Evolutionary conservation across 208 protist genomes (phyloP).

Genomic region (Leptomonas pyrrhocoris): DNA sequence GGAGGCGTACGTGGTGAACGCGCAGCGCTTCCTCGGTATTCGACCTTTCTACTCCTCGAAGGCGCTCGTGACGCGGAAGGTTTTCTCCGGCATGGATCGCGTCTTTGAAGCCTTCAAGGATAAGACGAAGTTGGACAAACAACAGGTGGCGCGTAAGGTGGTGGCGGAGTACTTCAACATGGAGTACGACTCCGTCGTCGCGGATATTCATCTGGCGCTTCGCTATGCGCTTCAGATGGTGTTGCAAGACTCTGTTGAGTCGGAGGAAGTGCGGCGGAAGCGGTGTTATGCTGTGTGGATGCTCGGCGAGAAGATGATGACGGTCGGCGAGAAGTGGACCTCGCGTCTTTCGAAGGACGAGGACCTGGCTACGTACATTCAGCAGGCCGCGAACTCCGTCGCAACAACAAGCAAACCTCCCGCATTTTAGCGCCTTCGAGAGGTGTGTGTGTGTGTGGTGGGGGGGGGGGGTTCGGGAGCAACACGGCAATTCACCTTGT

Average conservation of each 20-base stretch:
- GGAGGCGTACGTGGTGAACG: conserved; percentile 72
- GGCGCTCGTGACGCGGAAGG: conserved; percentile 61
- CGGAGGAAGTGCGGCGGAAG: conserved; percentile 55
- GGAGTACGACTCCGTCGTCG: conserved; percentile 84
- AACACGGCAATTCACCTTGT: no score
- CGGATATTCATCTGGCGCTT: conserved; percentile 63
- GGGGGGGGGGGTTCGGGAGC: no score
- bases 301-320: conserved; percentile 77
- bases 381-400: conserved; percentile 76
- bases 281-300: conserved; percentile 88
- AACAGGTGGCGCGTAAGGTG: conserved; percentile 54
- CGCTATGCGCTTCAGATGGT: conserved; percentile 79
- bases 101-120: conserved; percentile 59
- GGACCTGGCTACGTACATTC: conserved; percentile 80
- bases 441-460: not conserved
- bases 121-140: conserved; percentile 37
- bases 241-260: conserved; percentile 61
- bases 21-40: conserved; percentile 83
- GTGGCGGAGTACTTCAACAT: conserved; percentile 86
- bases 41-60: conserved; percentile 85
- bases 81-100: conserved; percentile 67
- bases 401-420: conserved; percentile 60
- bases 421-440: conserved; percentile 40
- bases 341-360: conserved; percentile 45
- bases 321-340: conserved; percentile 55